A percentile compares a stretch with the other conserved stretches of the same genome.
Conservation (phyloP, 1,284 basidiomycete genomes). For the Boletellus sp. region DNA sequence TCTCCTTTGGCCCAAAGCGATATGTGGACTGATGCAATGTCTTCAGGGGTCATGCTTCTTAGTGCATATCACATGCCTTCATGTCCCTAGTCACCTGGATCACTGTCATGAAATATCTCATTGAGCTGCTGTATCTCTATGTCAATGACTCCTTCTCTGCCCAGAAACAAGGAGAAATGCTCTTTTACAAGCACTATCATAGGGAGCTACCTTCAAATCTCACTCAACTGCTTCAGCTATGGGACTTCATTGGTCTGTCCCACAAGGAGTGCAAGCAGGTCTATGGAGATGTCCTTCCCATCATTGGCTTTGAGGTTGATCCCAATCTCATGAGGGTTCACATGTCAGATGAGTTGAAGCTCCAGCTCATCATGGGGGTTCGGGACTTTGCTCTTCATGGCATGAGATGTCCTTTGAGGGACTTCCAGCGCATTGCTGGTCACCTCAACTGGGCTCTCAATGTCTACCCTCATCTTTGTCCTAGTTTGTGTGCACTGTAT, state of each 20-base stretch:
- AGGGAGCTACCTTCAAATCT: too few species aligned
- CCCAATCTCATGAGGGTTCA: constrained; percentile 25
- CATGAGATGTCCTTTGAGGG: too few species aligned
- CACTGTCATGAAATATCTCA: too few species aligned
- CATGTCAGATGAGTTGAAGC: constrained; percentile 14
- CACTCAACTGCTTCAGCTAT: constrained; percentile 24
- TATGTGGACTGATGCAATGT: constrained; percentile 33
- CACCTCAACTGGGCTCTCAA: too few species aligned
- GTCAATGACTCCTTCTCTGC: too few species aligned
- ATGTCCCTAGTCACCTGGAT: too few species aligned
- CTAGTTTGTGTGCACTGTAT: too few species aligned
- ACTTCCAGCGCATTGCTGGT: too few species aligned
- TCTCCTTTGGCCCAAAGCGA: constrained; percentile 18
- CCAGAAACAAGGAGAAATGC: too few species aligned
- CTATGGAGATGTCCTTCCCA: constrained; percentile 19
- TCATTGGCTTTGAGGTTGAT: constrained; percentile 36
- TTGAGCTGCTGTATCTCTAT: too few species aligned
- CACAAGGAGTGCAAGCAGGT: constrained; percentile 34
- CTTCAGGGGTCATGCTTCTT: constrained; percentile 33
- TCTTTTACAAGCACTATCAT: too few species aligned
- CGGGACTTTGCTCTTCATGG: not conserved
- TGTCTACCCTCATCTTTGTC: too few species aligned
- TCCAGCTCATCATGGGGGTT: constrained; percentile 12
- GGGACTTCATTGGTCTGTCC: constrained; percentile 33
- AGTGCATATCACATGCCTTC: constrained; percentile 31